phyloP scores from a whole-genome alignment of 352 stramenopile species.

The Globisporangium okanoganense region DNA sequence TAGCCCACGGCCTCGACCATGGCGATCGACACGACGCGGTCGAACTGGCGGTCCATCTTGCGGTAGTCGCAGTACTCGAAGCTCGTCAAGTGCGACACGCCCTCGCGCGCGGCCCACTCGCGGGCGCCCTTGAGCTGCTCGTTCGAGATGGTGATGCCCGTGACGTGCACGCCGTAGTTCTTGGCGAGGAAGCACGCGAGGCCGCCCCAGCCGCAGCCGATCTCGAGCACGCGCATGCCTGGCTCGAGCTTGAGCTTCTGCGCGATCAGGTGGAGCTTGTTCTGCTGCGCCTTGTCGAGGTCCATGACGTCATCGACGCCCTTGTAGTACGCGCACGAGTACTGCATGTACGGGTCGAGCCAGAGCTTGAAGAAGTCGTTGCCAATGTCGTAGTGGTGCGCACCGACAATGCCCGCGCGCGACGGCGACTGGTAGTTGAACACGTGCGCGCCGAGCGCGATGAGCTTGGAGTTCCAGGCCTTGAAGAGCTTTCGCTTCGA shows the following conservation, averaged over 20 bases:
- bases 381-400: slow-evolving; percentile 85
- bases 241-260: slow-evolving; percentile 84
- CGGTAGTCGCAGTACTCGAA: slow-evolving; percentile 91
- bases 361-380: slow-evolving; percentile 90
- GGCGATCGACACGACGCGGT: slow-evolving; percentile 85
- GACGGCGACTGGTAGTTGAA: slow-evolving; percentile 89
- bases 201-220: slow-evolving; percentile 87
- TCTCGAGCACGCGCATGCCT: slow-evolving; percentile 85
- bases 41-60: slow-evolving; percentile 84
- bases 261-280: slow-evolving; percentile 87
- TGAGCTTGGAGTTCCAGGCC: slow-evolving; percentile 83
- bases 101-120: slow-evolving; percentile 71
- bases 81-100: slow-evolving; percentile 80
- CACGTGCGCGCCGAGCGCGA: slow-evolving; percentile 64
- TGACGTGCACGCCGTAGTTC: slow-evolving; percentile 84
- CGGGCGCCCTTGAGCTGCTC: slow-evolving; percentile 87
- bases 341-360: slow-evolving; percentile 86
- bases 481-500: slow-evolving; percentile 85
- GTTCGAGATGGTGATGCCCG: slow-evolving; percentile 88
- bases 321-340: slow-evolving; percentile 87
- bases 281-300: slow-evolving; percentile 78
- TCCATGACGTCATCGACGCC: slow-evolving; percentile 60
- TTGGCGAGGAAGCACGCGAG: slow-evolving; percentile 87
- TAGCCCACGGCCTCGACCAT: slow-evolving; percentile 89
- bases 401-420: slow-evolving; percentile 75